Conservation (phyloP, 176 grass and related monocot genomes). For the Oryza nivara region DNA sequence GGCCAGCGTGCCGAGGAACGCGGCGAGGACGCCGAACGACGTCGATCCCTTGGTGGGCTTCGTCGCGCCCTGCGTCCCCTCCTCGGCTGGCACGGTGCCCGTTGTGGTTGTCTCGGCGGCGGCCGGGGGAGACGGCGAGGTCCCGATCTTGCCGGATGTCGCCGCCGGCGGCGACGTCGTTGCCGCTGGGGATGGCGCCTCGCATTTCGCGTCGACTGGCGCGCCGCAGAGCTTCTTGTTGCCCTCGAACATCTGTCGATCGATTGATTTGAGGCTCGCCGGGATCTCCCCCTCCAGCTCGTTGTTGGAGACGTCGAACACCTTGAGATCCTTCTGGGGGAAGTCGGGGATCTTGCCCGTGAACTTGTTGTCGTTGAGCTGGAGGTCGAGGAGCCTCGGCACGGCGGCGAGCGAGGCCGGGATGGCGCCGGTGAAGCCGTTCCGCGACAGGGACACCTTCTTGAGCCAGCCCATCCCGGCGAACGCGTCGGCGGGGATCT, state of each 20-base stretch:
- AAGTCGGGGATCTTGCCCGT: constrained; percentile 65
- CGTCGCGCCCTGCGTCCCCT: background rate
- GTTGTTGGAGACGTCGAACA: constrained; percentile 65
- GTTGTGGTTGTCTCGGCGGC: background rate
- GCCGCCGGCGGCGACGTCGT: background rate
- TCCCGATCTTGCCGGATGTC: background rate
- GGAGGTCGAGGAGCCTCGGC: constrained; percentile 64
- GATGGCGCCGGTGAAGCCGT: constrained; percentile 68
- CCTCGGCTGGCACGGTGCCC: background rate
- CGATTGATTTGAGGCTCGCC: constrained; percentile 45
- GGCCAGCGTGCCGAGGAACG: constrained; percentile 42
- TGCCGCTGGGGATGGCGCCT: background rate
- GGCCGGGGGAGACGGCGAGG: constrained; percentile 1
- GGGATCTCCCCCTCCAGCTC: constrained; percentile 77
- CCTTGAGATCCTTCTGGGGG: constrained; percentile 44
- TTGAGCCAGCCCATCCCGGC: constrained; percentile 68
- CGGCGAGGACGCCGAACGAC: constrained; percentile 30
- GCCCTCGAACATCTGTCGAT: constrained; percentile 51
- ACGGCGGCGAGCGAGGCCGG: constrained; percentile 61
- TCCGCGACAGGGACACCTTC: constrained; percentile 67
- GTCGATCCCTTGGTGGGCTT: background rate
- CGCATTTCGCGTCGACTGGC: constrained; percentile 54
- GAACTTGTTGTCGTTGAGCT: constrained; percentile 71
- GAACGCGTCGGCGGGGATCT: constrained; percentile 72
- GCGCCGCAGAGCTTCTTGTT: constrained; percentile 79